These are phyloP conservation scores for Leucogyrophana mollusca DNA, from an alignment of 768 basidiomycete genomes.

Conservation along the genomic window DNA sequence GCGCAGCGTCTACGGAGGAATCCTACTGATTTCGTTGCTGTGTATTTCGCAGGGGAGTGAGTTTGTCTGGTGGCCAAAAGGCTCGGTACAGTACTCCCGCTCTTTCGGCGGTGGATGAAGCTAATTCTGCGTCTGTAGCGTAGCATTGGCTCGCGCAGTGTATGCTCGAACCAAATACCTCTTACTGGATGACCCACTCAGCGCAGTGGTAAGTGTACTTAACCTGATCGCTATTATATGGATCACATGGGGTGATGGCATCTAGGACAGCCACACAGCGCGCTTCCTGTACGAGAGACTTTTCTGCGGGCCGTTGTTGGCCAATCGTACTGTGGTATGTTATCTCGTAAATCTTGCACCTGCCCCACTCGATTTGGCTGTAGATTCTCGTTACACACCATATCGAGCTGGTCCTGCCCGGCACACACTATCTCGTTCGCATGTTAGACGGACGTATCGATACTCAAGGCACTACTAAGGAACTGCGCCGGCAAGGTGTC, in stretches of 20 bases:
- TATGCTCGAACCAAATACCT: slow-evolving; percentile 71
- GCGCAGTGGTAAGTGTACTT: slow-evolving; percentile 78
- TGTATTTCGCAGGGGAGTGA: slow-evolving; percentile 52
- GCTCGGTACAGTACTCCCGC: too few species aligned
- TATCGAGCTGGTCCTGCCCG: slow-evolving; percentile 77
- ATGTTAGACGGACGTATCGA: slow-evolving; percentile 84
- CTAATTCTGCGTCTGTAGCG: too few species aligned
- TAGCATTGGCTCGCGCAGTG: slow-evolving; percentile 80
- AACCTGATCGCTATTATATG: background rate
- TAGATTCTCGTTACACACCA: slow-evolving; percentile 83
- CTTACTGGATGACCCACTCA: slow-evolving; percentile 78
- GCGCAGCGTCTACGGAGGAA: too few species aligned
- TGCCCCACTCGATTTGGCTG: too few species aligned
- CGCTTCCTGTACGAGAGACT: slow-evolving; percentile 62
- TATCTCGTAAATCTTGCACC: background rate
- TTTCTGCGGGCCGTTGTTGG: slow-evolving; percentile 63
- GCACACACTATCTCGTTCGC: slow-evolving; percentile 68
- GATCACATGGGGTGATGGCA: background rate
- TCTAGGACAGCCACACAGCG: slow-evolving; percentile 67
- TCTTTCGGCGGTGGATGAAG: too few species aligned
- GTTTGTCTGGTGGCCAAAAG: slow-evolving; percentile 81
- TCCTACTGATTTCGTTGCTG: background rate
- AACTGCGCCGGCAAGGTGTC: slow-evolving; percentile 58
- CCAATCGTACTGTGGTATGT: slow-evolving; percentile 62
- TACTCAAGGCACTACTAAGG: slow-evolving; percentile 65